Percentiles rank a stretch among this genome's conserved stretches.
Conservation (phyloP, 2,329 filamentous ascomycete genomes). For the Diplodia intermedia region DNA sequence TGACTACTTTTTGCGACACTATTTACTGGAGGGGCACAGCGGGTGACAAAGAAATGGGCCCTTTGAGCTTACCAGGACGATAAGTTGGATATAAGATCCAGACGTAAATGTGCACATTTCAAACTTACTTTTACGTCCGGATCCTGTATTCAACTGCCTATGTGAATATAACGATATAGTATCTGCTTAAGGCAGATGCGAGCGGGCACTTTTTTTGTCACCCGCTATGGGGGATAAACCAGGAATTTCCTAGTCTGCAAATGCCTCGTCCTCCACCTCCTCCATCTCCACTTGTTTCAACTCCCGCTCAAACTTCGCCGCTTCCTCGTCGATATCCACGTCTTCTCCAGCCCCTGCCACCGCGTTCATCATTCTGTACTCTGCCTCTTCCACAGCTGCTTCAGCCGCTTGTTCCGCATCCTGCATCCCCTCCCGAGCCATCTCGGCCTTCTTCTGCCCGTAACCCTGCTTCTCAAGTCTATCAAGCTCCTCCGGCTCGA, state of each 20-base stretch:
- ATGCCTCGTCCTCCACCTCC: constrained; percentile 55
- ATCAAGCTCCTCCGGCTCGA: constrained; percentile 63
- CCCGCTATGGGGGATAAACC: neutral
- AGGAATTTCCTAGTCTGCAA: constrained; percentile 15
- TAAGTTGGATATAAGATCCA: no score
- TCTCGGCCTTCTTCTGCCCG: constrained; percentile 32
- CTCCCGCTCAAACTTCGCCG: constrained; percentile 45
- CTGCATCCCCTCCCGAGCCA: constrained; percentile 28
- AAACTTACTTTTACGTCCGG: no score
- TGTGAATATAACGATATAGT: no score
- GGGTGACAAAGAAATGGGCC: no score
- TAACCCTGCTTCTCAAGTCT: constrained; percentile 64
- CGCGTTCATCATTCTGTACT: constrained; percentile 50
- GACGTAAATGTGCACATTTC: no score
- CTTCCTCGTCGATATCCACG: constrained; percentile 42
- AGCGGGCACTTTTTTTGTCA: no score
- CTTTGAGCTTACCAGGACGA: no score
- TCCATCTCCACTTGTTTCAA: constrained; percentile 53
- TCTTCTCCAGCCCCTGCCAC: constrained; percentile 43
- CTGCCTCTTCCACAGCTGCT: constrained; percentile 48
- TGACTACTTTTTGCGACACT: neutral
- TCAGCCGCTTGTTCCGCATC: constrained; percentile 44
- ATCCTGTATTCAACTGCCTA: no score
- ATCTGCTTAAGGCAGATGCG: no score
- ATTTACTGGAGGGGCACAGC: no score